A percentile compares a stretch with the other conserved stretches of the same genome.
Evolutionary conservation across 1,284 basidiomycete genomes (phyloP).

Genomic region (Thelephora terrestris): DNA sequence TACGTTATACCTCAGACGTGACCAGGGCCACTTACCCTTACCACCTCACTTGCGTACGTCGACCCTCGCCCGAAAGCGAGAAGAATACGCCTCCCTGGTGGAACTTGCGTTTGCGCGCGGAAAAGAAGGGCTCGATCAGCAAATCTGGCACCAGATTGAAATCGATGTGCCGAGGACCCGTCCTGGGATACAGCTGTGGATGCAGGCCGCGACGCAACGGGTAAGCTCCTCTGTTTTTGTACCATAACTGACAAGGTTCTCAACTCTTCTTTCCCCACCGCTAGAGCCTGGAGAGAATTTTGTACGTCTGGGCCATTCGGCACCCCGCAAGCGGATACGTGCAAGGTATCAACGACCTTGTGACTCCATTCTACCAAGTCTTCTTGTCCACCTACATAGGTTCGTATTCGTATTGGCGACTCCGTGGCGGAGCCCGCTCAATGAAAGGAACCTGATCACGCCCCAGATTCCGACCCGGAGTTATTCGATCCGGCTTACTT

Average conservation of each 20-base stretch:
- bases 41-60: conserved; percentile 68
- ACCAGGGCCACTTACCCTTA: conserved; percentile 85
- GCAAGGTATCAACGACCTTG: conserved; percentile 96
- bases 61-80: conserved; percentile 81
- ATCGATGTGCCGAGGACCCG: conserved; percentile 93
- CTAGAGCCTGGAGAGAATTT: conserved; percentile 82
- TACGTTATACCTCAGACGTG: background rate
- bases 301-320: conserved; percentile 96
- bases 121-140: conserved; percentile 75
- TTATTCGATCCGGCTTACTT: conserved; percentile 74
- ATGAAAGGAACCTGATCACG: background rate
- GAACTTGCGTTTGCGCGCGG: conserved; percentile 87
- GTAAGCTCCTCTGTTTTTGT: conserved; percentile 33
- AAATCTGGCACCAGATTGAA: conserved; percentile 98
- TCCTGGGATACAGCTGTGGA: conserved; percentile 87
- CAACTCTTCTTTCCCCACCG: conserved; percentile 4
- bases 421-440: background rate
- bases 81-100: conserved; percentile 86
- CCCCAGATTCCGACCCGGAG: conserved; percentile 77
- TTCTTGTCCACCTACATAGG: conserved; percentile 89
- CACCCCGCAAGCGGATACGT: conserved; percentile 96
- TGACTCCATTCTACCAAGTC: conserved; percentile 90
- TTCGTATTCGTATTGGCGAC: conserved; percentile 25
- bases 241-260: background rate
- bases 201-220: conserved; percentile 77